Evolutionary conservation across 805 yeast species (phyloP).

Genomic region (Barnettozyma sucrosica): DNA sequence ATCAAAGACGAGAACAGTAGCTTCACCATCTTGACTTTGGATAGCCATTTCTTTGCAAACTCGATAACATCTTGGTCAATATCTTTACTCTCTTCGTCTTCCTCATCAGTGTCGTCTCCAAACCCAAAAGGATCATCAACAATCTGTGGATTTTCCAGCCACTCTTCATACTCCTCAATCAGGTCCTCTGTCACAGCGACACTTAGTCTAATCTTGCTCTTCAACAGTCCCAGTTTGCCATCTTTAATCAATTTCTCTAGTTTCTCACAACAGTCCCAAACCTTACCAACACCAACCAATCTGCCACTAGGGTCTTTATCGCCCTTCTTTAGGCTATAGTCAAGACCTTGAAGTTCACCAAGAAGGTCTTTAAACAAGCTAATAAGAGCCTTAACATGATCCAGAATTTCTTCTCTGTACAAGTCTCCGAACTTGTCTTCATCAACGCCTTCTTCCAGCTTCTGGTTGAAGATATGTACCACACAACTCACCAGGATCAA

Average conservation of each 20-base stretch:
- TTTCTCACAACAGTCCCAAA: slow-evolving; percentile 65
- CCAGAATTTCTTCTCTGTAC: slow-evolving; percentile 24
- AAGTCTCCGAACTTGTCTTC: slow-evolving; percentile 29
- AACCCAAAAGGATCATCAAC: slow-evolving; percentile 47
- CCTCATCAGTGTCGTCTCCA: slow-evolving; percentile 28
- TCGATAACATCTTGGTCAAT: slow-evolving; percentile 32
- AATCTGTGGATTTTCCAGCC: slow-evolving; percentile 57
- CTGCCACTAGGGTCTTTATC: slow-evolving; percentile 32
- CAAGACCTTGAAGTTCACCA: slow-evolving; percentile 20
- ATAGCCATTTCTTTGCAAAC: slow-evolving; percentile 44
- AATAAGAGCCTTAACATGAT: slow-evolving; percentile 14
- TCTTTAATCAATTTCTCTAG: slow-evolving; percentile 35
- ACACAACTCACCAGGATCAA: slow-evolving; percentile 41
- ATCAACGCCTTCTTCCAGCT: slow-evolving; percentile 14
- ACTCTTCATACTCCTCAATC: slow-evolving; percentile 59
- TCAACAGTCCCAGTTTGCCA: slow-evolving; percentile 52
- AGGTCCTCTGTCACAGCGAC: slow-evolving; percentile 52
- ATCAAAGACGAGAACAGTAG: slow-evolving; percentile 51
- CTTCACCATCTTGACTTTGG: slow-evolving; percentile 50
- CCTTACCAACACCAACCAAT: slow-evolving; percentile 54
- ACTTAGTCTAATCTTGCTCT: slow-evolving; percentile 38
- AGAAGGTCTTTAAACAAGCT: slow-evolving; percentile 17
- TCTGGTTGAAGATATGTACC: slow-evolving; percentile 29
- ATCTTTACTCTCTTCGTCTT: slow-evolving; percentile 23
- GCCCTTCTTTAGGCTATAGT: slow-evolving; percentile 16